These are phyloP conservation scores for Pulveroboletus sp. DNA, from an alignment of 768 basidiomycete species.

Conservation along the genomic window DNA sequence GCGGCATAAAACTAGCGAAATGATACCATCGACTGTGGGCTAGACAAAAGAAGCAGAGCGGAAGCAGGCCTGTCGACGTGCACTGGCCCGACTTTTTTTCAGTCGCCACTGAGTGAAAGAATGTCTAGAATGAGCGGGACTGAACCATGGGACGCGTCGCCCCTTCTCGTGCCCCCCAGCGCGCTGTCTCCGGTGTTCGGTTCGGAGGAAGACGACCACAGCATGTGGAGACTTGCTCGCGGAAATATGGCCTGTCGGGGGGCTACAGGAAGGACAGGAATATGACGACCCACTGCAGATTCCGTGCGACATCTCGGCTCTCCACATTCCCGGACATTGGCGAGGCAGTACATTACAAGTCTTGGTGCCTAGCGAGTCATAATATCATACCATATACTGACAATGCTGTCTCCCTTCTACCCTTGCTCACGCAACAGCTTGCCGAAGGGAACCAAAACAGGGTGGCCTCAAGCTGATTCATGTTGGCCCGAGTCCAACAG, in stretches of 20 bases:
- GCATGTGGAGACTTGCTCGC: slow-evolving; percentile 4
- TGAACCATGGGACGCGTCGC: no score
- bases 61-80: background rate
- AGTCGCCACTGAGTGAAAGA: background rate
- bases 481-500: slow-evolving; percentile 18
- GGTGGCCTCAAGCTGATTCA: slow-evolving; percentile 9
- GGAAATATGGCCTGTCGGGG: background rate
- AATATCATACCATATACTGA: slow-evolving; percentile 9
- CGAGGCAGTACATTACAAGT: background rate
- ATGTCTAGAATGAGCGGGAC: no score
- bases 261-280: background rate
- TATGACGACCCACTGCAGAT: background rate
- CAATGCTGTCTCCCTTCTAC: background rate
- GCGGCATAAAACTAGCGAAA: background rate
- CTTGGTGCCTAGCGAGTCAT: slow-evolving; percentile 3
- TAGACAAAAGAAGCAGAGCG: background rate
- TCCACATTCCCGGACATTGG: background rate
- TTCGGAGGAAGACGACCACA: background rate
- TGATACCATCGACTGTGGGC: background rate
- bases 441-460: slow-evolving; percentile 2
- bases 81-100: background rate
- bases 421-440: slow-evolving; percentile 8
- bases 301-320: no score
- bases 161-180: background rate
- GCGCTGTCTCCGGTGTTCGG: background rate